Evolutionary conservation across 202 grass and related monocot genomes (phyloP).

Genomic region (Carex arenaria): DNA sequence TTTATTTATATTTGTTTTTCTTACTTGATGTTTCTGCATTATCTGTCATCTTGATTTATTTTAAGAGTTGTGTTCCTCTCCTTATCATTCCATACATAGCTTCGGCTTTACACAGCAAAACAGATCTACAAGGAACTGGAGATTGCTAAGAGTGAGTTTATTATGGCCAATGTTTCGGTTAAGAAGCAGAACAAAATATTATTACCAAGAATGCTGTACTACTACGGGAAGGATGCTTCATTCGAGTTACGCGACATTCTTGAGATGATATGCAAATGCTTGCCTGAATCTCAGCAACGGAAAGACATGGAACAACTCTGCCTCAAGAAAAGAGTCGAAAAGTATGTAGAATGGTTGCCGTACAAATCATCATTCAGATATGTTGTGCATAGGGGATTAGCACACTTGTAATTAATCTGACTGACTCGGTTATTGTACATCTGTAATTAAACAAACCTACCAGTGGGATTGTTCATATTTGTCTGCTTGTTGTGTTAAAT

Average conservation of each 20-base stretch:
- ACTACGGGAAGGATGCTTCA: constrained; percentile 67
- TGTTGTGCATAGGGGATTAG: constrained; percentile 69
- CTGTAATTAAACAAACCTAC: constrained; percentile 8
- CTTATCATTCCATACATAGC: constrained; percentile 34
- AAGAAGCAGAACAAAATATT: constrained; percentile 60
- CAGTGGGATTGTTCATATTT: neutral
- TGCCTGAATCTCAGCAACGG: constrained; percentile 55
- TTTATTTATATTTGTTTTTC: neutral
- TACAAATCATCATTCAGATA: constrained; percentile 78
- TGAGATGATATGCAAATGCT: constrained; percentile 62
- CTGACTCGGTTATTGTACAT: constrained; percentile 7
- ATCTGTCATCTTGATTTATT: constrained; percentile 7
- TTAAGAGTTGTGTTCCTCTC: neutral
- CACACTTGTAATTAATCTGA: constrained; percentile 27
- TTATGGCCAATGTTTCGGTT: constrained; percentile 52
- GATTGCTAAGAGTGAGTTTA: constrained; percentile 66
- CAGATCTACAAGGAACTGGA: constrained; percentile 56
- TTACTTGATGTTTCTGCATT: neutral
- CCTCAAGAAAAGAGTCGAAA: constrained; percentile 44
- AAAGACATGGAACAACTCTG: constrained; percentile 53
- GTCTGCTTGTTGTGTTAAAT: neutral
- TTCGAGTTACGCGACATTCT: constrained; percentile 54
- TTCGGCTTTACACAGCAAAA: constrained; percentile 79
- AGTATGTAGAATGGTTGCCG: constrained; percentile 66
- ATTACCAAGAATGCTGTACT: constrained; percentile 73